Evolutionary conservation across 352 stramenopile species (phyloP), one percentile per base, ranked within the genome.

Genomic region (Pythium myriotylum): DNA sequence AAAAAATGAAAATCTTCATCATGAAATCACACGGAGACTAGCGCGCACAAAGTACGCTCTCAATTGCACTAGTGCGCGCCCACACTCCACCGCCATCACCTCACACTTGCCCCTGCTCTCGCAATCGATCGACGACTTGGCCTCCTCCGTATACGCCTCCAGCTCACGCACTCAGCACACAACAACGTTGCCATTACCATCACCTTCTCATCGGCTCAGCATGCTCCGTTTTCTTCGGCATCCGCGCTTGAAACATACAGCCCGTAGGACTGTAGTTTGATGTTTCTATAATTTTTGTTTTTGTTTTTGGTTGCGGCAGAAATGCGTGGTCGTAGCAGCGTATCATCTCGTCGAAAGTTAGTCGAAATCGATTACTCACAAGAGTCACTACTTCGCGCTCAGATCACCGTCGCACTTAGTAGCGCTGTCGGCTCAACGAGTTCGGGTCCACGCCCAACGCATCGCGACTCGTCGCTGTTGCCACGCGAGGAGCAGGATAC

Each of bases 381-480:
- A 35, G 29, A 35, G 29, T 10, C 29, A 35, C 29, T 10, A 35
- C 10, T 10, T 35, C 29, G 29, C 5, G 22, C 42, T 35, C 27
- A 32, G 23, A 43, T 20, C 32, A 61, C 9, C 6, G n/a, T 26
- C 20, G 13, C 16, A 42, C 57, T 84, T 74, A 92, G 68, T 92
- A 92, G 68, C 82, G 82, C 74, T 92, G 82, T 72, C 82, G 80
- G 68, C 78, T 90, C 61, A 89, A 68, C 48, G 78, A 77, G 65
- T 90, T 92, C 7, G 80, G 75, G 42, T 92, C 82, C 19, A 68
- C 60, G n/a, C n/a, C n/a, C n/a, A n/a, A n/a, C n/a, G n/a, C n/a
- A n/a, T n/a, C n/a, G n/a, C n/a, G n/a, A n/a, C n/a, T n/a, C n/a
- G n/a, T n/a, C n/a, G n/a, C n/a, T n/a, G n/a, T n/a, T n/a, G n/a